Base-by-base conservation (phyloP, 2,329 filamentous ascomycete genomes). In the Helotiales sp. region DNA sequence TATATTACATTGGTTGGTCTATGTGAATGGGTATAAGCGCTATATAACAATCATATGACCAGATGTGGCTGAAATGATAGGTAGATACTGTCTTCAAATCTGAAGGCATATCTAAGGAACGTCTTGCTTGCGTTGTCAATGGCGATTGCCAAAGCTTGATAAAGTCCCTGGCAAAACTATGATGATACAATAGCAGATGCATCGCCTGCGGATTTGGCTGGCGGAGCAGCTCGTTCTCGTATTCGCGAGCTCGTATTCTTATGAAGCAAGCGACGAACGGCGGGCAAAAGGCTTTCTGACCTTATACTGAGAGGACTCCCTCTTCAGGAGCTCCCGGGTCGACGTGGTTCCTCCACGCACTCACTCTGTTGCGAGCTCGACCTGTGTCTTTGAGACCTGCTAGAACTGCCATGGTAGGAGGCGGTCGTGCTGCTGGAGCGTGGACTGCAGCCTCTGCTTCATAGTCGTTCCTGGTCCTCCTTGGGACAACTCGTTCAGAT, bases 281-380 rank as follows among this genome's bases (percentile, higher is more conserved):
- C n/a, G n/a, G n/a, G n/a, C n/a, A n/a, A 40, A 40, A 25, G 40
- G 9, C 22, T 10, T 48, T 31, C 17, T 7, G 19, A 1, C 12
- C 5, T 53, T 27, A 53, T n/a, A 63, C 57, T 15, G 63, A 68
- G 27, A 69, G 49, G 30, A 69, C 59, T 0, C 64, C 66, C 52
- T 70, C 69, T 27, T 65, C 68, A 27, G 68, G 66, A n/a, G 65
- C 62, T 5, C 66, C 67, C 12, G 66, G 60, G 22, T 65, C 57
- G 51, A 72, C 67, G 57, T 70, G 62, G 31, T 58, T 61, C 57
- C 68, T 64, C 70, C 70, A 72, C 6, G 68, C 64, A 58, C 62
- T 57, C 8, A 72, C 69, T 36, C 70, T 61, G 33, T 69, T 67
- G 10, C 40, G 19, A 6, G 40, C 40, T 44, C 40, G 24, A 8